These are phyloP conservation scores for Aspergillus bertholletiae DNA, from an alignment of 495 filamentous ascomycete genomes.

Conservation along the genomic window DNA sequence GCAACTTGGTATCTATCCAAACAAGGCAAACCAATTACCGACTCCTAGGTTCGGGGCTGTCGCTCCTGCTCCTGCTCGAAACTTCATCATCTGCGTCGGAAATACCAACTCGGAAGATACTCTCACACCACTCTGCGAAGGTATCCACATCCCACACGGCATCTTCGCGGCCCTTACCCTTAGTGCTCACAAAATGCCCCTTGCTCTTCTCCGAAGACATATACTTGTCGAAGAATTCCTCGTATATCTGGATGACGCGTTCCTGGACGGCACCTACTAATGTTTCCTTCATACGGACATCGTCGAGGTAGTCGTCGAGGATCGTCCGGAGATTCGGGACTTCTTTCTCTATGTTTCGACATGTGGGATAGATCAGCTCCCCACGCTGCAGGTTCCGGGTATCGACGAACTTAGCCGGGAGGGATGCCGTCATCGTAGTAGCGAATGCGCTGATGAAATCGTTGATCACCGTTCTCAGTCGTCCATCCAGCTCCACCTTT, in stretches of 20 bases:
- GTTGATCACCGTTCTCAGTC: slow-evolving; percentile 72
- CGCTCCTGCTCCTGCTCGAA: slow-evolving; percentile 14
- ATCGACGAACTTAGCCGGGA: slow-evolving; percentile 42
- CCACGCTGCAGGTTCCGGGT: slow-evolving; percentile 34
- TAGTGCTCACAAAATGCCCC: slow-evolving; percentile 45
- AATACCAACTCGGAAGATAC: slow-evolving; percentile 52
- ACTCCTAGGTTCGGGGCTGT: slow-evolving; percentile 6
- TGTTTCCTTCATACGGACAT: slow-evolving; percentile 58
- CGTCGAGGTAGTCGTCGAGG: slow-evolving; percentile 56
- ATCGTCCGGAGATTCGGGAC: slow-evolving; percentile 48
- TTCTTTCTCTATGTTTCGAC: slow-evolving; percentile 50
- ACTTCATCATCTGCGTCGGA: slow-evolving; percentile 12
- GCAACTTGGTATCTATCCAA: neutral
- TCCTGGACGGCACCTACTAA: slow-evolving; percentile 60
- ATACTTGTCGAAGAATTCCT: slow-evolving; percentile 56
- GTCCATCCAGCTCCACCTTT: slow-evolving; percentile 75
- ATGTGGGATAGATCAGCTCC: slow-evolving; percentile 36
- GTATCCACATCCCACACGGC: slow-evolving; percentile 62
- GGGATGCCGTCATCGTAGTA: slow-evolving; percentile 50
- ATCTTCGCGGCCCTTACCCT: slow-evolving; percentile 61
- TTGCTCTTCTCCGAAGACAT: slow-evolving; percentile 40
- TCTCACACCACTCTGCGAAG: slow-evolving; percentile 57
- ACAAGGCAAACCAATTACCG: neutral
- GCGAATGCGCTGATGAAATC: slow-evolving; percentile 67
- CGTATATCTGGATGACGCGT: slow-evolving; percentile 55